phyloP scores from a whole-genome alignment of 352 stramenopile genomes.

The Phytophthora aleatoria region DNA sequence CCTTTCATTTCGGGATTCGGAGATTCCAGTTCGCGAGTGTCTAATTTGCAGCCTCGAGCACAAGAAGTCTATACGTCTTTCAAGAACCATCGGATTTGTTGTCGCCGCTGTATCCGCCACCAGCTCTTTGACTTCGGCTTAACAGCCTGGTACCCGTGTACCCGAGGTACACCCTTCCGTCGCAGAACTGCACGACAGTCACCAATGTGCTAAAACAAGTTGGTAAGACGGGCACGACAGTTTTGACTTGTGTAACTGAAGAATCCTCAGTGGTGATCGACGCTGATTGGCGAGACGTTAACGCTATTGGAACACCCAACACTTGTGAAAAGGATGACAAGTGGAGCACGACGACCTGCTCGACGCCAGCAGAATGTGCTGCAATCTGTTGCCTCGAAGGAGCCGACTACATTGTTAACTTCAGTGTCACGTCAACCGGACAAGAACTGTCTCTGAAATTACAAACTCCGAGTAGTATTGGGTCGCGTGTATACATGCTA shows the following conservation, averaged over 20 bases:
- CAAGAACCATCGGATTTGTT: not conserved
- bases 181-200: not conserved
- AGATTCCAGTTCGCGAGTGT: too few species aligned
- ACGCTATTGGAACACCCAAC: constrained; percentile 44
- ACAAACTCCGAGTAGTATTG: constrained; percentile 53
- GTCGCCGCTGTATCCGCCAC: not conserved
- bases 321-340: constrained; percentile 58
- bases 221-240: not conserved
- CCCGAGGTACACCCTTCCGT: not conserved
- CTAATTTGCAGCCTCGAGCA: too few species aligned
- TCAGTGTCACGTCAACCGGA: constrained; percentile 40
- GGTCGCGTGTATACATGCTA: constrained; percentile 61
- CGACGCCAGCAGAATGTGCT: constrained; percentile 44
- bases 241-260: not conserved
- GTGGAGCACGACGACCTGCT: constrained; percentile 49
- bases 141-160: not conserved
- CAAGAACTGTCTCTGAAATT: constrained; percentile 46
- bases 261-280: constrained; percentile 43
- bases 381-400: constrained; percentile 55
- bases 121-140: not conserved
- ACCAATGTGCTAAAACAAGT: not conserved
- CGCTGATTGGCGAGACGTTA: constrained; percentile 59
- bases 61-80: not conserved
- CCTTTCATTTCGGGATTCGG: too few species aligned
- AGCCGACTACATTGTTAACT: constrained; percentile 53